Conservation (phyloP, 495 filamentous ascomycete genomes). For the Hypoxylon trugodes region DNA sequence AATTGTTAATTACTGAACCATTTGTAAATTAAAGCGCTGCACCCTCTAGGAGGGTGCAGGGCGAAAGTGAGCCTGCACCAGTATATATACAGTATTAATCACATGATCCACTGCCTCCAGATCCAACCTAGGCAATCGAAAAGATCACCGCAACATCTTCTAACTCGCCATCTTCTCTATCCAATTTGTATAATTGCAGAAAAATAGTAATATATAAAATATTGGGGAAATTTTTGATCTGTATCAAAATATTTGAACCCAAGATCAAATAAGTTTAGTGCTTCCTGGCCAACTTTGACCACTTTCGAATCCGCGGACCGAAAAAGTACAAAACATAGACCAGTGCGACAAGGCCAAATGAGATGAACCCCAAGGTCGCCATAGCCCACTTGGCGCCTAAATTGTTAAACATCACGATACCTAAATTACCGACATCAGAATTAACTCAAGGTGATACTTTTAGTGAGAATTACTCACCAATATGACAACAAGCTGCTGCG, state of each 20-base stretch:
- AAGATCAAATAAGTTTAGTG: neutral
- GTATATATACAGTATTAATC: too few relatives aligned
- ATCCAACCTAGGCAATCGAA: too few relatives aligned
- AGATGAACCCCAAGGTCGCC: conserved; percentile 49
- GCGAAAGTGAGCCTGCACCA: too few relatives aligned
- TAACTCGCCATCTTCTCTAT: too few relatives aligned
- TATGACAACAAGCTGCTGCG: conserved; percentile 49
- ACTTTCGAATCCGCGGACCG: conserved; percentile 40
- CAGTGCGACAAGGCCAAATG: conserved; percentile 46
- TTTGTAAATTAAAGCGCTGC: too few relatives aligned
- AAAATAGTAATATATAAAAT: too few relatives aligned
- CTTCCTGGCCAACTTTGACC: conserved; percentile 37
- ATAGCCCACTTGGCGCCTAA: conserved; percentile 50
- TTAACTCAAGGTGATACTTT: neutral
- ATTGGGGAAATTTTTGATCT: too few relatives aligned
- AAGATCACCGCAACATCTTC: too few relatives aligned
- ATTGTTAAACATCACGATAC: conserved; percentile 50
- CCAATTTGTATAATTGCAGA: too few relatives aligned
- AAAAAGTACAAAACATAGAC: conserved; percentile 52
- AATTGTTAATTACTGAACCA: too few relatives aligned
- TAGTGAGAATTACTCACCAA: conserved; percentile 25
- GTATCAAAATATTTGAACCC: conserved; percentile 3
- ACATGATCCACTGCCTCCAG: too few relatives aligned
- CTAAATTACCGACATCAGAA: conserved; percentile 32
- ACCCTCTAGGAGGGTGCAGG: too few relatives aligned